A percentile compares a stretch with the other conserved stretches of the same genome.
Evolutionary conservation across 495 filamentous ascomycete species (phyloP).

Genomic region (Penicillium riverlandense): DNA sequence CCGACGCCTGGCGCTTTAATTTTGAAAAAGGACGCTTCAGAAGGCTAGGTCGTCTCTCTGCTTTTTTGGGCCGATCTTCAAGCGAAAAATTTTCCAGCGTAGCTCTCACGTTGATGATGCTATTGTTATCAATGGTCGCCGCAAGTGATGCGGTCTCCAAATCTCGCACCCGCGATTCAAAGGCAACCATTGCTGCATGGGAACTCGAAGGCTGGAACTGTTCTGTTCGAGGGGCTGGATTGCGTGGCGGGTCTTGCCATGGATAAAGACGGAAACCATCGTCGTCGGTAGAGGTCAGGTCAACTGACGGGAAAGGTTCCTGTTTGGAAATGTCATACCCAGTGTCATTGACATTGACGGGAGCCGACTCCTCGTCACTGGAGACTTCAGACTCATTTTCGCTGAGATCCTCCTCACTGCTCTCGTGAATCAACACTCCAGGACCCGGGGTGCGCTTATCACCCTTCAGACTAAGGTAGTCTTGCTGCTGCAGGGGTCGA

Average conservation of each 20-base stretch:
- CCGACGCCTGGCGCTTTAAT: constrained; percentile 30
- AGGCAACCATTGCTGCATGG: constrained; percentile 38
- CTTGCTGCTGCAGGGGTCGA: constrained; percentile 29
- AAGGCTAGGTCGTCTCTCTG: constrained; percentile 33
- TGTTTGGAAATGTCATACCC: constrained; percentile 19
- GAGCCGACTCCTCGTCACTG: constrained; percentile 19
- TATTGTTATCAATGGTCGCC: constrained; percentile 60
- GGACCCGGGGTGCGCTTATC: constrained; percentile 36
- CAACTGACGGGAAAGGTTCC: constrained; percentile 17
- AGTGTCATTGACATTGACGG: constrained; percentile 22
- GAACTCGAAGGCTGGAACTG: constrained; percentile 38
- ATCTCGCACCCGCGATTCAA: constrained; percentile 33
- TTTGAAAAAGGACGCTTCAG: constrained; percentile 43
- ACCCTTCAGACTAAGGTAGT: constrained; percentile 31
- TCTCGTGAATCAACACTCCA: constrained; percentile 38
- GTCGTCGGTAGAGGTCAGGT: constrained; percentile 6
- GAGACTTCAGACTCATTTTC: constrained; percentile 17
- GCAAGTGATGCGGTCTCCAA: constrained; percentile 50
- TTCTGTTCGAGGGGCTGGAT: constrained; percentile 21
- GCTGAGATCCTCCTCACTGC: constrained; percentile 31
- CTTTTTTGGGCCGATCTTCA: constrained; percentile 34
- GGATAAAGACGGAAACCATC: constrained; percentile 26
- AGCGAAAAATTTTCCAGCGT: constrained; percentile 59
- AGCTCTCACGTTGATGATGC: constrained; percentile 44
- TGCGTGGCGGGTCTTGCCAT: constrained; percentile 35